Percentiles rank a stretch among this genome's conserved stretches.
These are phyloP conservation scores for Volvariella volvacea DNA, from an alignment of 1,284 basidiomycete genomes.

Conservation along the genomic window DNA sequence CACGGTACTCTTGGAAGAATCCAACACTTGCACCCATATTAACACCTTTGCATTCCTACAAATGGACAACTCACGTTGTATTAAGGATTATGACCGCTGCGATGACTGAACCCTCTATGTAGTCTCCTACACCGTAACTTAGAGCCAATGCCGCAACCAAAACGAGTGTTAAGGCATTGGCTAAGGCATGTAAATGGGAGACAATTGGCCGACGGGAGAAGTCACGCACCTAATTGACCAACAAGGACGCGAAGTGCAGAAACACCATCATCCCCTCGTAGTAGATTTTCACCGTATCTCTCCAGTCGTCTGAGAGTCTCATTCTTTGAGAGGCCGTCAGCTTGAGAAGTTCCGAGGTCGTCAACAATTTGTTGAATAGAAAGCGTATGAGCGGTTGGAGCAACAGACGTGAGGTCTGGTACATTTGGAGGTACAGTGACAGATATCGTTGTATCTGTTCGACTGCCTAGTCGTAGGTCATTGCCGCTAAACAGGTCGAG, in stretches of 20 bases:
- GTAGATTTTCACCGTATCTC: constrained; percentile 25
- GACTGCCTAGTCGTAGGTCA: constrained; percentile 21
- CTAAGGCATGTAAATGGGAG: constrained; percentile 11
- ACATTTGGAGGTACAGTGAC: constrained; percentile 24
- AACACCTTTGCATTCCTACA: background rate
- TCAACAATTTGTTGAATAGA: constrained; percentile 18
- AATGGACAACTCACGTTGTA: constrained; percentile 18
- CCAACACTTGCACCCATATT: constrained; percentile 33
- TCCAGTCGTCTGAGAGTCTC: constrained; percentile 25
- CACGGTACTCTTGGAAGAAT: constrained; percentile 47
- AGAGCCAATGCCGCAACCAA: constrained; percentile 55
- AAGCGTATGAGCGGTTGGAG: constrained; percentile 23
- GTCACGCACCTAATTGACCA: constrained; percentile 24
- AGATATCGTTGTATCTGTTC: constrained; percentile 24
- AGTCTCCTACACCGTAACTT: constrained; percentile 58
- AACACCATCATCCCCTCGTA: constrained; percentile 25
- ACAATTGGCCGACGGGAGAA: background rate
- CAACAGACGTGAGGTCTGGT: constrained; percentile 20
- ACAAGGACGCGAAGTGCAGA: constrained; percentile 26
- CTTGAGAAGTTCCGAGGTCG: constrained; percentile 22
- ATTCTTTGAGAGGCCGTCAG: constrained; percentile 27
- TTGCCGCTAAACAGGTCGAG: too few species aligned
- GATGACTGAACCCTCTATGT: constrained; percentile 61
- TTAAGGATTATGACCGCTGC: constrained; percentile 56
- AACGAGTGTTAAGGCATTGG: constrained; percentile 32